phyloP scores from a whole-genome alignment of 345 rosid species.

The Mallotus nudiflorus region DNA sequence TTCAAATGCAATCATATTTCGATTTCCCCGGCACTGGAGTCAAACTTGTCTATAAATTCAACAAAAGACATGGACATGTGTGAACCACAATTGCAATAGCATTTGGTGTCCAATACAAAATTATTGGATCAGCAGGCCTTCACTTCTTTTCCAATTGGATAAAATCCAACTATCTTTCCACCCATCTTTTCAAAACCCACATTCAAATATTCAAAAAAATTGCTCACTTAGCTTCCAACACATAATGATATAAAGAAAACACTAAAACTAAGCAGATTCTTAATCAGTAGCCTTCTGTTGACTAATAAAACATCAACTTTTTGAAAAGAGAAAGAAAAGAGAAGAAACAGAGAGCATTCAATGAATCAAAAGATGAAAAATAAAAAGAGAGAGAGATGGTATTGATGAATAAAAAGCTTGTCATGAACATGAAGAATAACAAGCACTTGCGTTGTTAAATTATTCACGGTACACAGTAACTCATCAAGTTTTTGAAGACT shows the following conservation, averaged over 20 bases:
- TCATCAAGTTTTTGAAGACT: no score
- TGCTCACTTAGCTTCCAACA: neutral
- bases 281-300: neutral
- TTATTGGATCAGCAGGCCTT: slow-evolving; percentile 42
- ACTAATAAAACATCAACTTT: neutral
- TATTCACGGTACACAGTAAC: no score
- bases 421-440: no score
- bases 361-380: neutral
- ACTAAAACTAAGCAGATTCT: neutral
- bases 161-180: slow-evolving; percentile 82
- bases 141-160: slow-evolving; percentile 83
- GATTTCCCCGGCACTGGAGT: no score
- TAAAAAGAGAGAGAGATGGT: no score
- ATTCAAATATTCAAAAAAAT: neutral
- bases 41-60: no score
- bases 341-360: neutral
- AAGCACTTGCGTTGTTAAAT: no score
- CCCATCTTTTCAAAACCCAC: slow-evolving; percentile 47
- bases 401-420: no score
- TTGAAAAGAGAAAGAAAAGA: neutral
- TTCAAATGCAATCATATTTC: no score
- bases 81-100: no score
- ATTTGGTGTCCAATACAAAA: no score
- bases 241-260: neutral
- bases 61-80: no score